Conservation (phyloP, 1,139 yeast genomes). For the Candida sanyaensis region DNA sequence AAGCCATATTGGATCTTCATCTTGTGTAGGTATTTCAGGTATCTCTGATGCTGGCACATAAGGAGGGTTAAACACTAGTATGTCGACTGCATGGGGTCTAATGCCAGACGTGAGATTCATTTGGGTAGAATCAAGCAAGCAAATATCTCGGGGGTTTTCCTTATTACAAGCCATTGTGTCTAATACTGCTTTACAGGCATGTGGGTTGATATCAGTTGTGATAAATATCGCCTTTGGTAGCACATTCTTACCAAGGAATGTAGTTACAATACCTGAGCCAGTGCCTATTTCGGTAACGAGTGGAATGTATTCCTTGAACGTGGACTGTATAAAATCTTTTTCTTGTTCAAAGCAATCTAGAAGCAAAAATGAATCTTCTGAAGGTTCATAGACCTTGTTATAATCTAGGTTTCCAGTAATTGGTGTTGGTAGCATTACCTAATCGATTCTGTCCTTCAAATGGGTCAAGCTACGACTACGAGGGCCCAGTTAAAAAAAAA, state of each 20-base stretch:
- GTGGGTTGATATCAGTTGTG: slow-evolving; percentile 79
- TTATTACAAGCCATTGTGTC: slow-evolving; percentile 54
- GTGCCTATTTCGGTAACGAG: slow-evolving; percentile 84
- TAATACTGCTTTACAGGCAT: slow-evolving; percentile 62
- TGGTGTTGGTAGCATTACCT: slow-evolving; percentile 45
- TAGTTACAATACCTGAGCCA: slow-evolving; percentile 86
- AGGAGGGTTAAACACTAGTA: slow-evolving; percentile 89
- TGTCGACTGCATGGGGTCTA: slow-evolving; percentile 53
- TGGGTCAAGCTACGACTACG: neutral
- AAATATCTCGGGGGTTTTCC: slow-evolving; percentile 40
- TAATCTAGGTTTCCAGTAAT: slow-evolving; percentile 29
- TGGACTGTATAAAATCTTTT: slow-evolving; percentile 27
- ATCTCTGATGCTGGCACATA: slow-evolving; percentile 84
- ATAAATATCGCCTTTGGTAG: slow-evolving; percentile 52
- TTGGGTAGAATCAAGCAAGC: slow-evolving; percentile 55
- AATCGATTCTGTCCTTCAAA: neutral
- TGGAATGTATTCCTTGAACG: slow-evolving; percentile 40
- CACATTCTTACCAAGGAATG: slow-evolving; percentile 63
- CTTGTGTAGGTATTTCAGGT: slow-evolving; percentile 55
- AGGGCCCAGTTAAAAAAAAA: slow-evolving; percentile 1
- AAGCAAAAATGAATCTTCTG: slow-evolving; percentile 86
- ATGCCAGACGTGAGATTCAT: slow-evolving; percentile 58
- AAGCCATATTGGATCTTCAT: slow-evolving; percentile 64
- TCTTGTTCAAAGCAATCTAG: slow-evolving; percentile 78
- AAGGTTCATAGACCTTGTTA: slow-evolving; percentile 79